Conservation (phyloP, 2,329 filamentous ascomycete species). For the Purpureocillium takamizusanense region DNA sequence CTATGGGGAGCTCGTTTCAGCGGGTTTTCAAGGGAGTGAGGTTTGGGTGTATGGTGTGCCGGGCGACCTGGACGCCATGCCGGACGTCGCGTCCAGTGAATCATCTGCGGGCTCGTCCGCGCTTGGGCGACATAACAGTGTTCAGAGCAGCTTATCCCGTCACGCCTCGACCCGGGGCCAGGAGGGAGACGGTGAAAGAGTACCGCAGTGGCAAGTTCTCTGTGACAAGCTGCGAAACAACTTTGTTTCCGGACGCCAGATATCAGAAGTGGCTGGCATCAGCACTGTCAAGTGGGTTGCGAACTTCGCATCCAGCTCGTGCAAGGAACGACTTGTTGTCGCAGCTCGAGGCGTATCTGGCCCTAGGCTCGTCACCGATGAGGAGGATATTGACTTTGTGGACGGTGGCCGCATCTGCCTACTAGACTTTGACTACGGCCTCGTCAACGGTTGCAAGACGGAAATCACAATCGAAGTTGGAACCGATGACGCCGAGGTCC, state of each 20-base stretch:
- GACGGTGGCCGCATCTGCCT: constrained; percentile 67
- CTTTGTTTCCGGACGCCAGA: constrained; percentile 57
- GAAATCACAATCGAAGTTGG: constrained; percentile 68
- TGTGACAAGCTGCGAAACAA: constrained; percentile 62
- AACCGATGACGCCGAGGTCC: constrained; percentile 55
- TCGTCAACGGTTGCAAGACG: constrained; percentile 42
- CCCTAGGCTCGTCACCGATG: constrained; percentile 49
- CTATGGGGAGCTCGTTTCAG: constrained; percentile 61
- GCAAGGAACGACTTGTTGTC: constrained; percentile 54
- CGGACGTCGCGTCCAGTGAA: constrained; percentile 28
- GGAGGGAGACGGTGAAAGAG: constrained; percentile 22
- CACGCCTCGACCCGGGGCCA: constrained; percentile 21
- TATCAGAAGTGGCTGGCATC: constrained; percentile 57
- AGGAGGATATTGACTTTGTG: constrained; percentile 66
- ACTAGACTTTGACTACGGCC: constrained; percentile 62
- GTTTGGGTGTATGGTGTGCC: constrained; percentile 76
- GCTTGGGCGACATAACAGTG: constrained; percentile 21
- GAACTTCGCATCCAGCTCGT: constrained; percentile 35
- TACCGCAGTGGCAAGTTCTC: constrained; percentile 61
- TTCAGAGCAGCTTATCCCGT: constrained; percentile 17
- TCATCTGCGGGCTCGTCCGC: constrained; percentile 10
- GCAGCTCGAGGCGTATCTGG: constrained; percentile 62
- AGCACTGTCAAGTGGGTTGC: constrained; percentile 66
- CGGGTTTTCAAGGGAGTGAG: constrained; percentile 63
- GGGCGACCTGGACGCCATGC: constrained; percentile 57